A percentile compares a stretch with the other conserved stretches of the same genome.
Evolutionary conservation across 2,329 filamentous ascomycete genomes (phyloP).

Genomic region (Arthrinium phaeospermum): DNA sequence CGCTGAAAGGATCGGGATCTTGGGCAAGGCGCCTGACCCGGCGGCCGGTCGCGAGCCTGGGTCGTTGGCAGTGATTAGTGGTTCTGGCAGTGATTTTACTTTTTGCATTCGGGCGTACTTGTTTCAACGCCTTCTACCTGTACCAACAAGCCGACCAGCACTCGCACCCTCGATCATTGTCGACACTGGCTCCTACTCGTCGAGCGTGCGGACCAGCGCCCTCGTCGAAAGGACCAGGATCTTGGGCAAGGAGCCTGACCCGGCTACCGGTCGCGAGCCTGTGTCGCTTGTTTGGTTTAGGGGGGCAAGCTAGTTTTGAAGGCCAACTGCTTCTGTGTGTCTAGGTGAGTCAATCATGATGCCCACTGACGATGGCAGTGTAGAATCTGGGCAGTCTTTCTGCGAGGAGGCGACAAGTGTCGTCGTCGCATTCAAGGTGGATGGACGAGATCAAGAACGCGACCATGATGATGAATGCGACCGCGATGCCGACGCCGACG

Average conservation of each 20-base stretch:
- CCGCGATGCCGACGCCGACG: not conserved
- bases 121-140: not conserved
- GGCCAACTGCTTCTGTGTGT: not conserved
- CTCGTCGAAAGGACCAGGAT: slow-evolving; percentile 25
- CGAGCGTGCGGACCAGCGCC: slow-evolving; percentile 21
- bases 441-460: not conserved
- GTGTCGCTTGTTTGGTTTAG: slow-evolving; percentile 18
- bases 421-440: slow-evolving; percentile 18
- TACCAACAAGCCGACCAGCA: slow-evolving; percentile 21
- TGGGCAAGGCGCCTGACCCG: slow-evolving; percentile 23
- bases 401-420: slow-evolving; percentile 16
- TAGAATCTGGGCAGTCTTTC: slow-evolving; percentile 7
- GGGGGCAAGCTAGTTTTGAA: not conserved
- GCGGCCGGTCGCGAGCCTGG: slow-evolving; percentile 23
- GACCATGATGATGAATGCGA: not conserved
- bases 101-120: not conserved
- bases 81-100: too few species aligned
- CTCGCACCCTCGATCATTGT: slow-evolving; percentile 25
- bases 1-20: slow-evolving; percentile 24
- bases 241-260: slow-evolving; percentile 23
- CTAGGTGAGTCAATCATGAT: slow-evolving; percentile 19
- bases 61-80: not conserved
- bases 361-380: slow-evolving; percentile 14
- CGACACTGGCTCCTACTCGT: slow-evolving; percentile 21
- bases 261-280: slow-evolving; percentile 23